Percentiles rank a stretch among this genome's conserved stretches.
Conservation (phyloP, 2,329 filamentous ascomycete species). For the Fusarium pseudocircinatum region DNA sequence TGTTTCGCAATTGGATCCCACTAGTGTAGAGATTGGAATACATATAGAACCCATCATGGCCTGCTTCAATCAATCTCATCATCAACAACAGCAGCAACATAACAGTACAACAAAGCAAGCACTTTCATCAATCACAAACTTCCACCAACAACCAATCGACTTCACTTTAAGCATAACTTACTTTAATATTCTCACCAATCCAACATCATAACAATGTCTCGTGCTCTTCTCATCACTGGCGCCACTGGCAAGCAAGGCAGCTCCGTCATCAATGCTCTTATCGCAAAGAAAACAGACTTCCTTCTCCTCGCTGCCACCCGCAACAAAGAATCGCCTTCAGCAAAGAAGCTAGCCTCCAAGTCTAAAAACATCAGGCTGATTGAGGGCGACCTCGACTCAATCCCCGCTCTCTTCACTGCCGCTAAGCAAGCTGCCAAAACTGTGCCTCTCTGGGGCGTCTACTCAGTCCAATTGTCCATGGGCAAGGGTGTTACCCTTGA, state of each 20-base stretch:
- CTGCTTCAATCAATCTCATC: not conserved
- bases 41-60: not conserved
- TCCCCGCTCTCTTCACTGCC: constrained; percentile 18
- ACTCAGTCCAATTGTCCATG: constrained; percentile 26
- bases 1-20: not conserved
- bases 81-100: not conserved
- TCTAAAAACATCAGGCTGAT: constrained; percentile 12
- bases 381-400: constrained; percentile 9
- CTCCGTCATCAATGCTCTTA: constrained; percentile 17
- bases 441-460: constrained; percentile 23
- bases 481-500: constrained; percentile 22
- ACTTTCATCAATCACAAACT: not conserved
- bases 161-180: fast-evolving
- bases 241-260: constrained; percentile 31
- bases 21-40: not conserved
- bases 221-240: constrained; percentile 24
- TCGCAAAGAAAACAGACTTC: constrained; percentile 11
- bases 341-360: constrained; percentile 8
- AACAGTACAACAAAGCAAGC: not conserved
- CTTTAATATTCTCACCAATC: fast-evolving
- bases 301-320: constrained; percentile 23
- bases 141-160: not conserved
- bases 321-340: constrained; percentile 3
- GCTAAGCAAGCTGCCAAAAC: constrained; percentile 20
- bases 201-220: constrained; percentile 7